phyloP scores from a whole-genome alignment of 2,329 filamentous ascomycete genomes.

The Xylariaceae sp. region DNA sequence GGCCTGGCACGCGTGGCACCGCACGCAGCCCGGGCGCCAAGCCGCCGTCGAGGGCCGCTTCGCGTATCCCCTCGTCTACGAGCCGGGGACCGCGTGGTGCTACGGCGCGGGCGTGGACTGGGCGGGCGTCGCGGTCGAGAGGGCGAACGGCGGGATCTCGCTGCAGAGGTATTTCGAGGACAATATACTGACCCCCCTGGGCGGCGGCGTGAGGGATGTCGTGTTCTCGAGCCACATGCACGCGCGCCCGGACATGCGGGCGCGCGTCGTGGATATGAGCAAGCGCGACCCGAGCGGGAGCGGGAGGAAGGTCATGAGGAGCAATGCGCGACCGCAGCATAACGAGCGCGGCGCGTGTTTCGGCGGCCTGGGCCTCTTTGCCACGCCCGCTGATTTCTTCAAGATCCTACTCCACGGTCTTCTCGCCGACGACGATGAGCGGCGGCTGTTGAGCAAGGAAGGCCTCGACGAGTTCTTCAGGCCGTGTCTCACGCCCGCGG shows the following conservation, averaged over 20 bases:
- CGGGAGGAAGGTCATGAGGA: conserved; percentile 8
- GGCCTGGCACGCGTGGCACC: conserved; percentile 24
- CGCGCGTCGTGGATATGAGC: conserved; percentile 17
- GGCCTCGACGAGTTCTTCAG: conserved; percentile 17
- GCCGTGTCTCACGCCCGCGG: conserved; percentile 15
- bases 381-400: conserved; percentile 15
- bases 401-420: conserved; percentile 17
- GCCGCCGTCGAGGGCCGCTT: conserved; percentile 27
- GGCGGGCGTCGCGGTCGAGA: conserved; percentile 27
- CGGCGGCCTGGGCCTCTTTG: conserved; percentile 18
- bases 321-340: conserved; percentile 15
- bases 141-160: conserved; percentile 11
- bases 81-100: conserved; percentile 39
- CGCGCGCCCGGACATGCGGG: conserved; percentile 14
- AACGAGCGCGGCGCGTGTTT: conserved; percentile 19
- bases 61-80: conserved; percentile 35
- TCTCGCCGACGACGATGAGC: conserved; percentile 12
- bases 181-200: conserved; percentile 15
- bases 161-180: conserved; percentile 18
- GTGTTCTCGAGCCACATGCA: conserved; percentile 17
- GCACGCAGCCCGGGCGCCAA: conserved; percentile 19
- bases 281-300: conserved; percentile 18
- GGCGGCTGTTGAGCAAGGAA: conserved; percentile 8
- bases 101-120: conserved; percentile 41
- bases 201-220: conserved; percentile 14